Evolutionary conservation across 257 asterid genomes (phyloP).

Genomic region (Solanum clarkiae): DNA sequence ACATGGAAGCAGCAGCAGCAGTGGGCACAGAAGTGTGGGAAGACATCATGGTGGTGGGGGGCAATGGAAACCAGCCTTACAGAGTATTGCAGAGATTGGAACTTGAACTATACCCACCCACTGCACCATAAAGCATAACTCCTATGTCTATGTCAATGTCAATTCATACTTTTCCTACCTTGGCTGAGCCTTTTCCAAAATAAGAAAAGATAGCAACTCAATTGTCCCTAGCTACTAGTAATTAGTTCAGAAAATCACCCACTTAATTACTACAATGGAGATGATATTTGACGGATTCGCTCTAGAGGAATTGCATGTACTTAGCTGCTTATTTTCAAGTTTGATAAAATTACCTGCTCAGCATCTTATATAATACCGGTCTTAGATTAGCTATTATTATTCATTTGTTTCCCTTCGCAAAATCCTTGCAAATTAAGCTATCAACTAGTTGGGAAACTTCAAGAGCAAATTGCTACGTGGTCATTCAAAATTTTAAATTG

Average conservation of each 20-base stretch:
- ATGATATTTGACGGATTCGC: neutral
- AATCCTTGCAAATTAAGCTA: neutral
- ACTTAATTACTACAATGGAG: neutral
- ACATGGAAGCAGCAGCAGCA: conserved; percentile 2
- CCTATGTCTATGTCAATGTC: neutral
- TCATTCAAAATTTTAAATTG: neutral
- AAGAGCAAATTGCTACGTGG: neutral
- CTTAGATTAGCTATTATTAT: neutral
- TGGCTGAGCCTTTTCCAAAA: neutral
- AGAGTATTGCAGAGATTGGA: conserved; percentile 42
- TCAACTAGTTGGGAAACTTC: neutral
- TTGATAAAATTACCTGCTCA: neutral
- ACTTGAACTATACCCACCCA: conserved; percentile 11
- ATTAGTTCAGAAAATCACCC: neutral
- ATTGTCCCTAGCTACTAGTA: neutral
- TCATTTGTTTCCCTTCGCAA: neutral
- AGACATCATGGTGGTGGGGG: conserved; percentile 25
- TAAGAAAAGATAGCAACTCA: neutral
- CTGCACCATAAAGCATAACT: neutral
- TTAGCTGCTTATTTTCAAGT: neutral
- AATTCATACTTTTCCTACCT: neutral
- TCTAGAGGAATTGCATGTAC: neutral
- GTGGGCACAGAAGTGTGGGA: conserved; percentile 7
- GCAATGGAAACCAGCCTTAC: conserved; percentile 48
- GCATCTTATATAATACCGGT: neutral